Conservation (phyloP, 1,284 basidiomycete species). For the Cryptococcus sp. region DNA sequence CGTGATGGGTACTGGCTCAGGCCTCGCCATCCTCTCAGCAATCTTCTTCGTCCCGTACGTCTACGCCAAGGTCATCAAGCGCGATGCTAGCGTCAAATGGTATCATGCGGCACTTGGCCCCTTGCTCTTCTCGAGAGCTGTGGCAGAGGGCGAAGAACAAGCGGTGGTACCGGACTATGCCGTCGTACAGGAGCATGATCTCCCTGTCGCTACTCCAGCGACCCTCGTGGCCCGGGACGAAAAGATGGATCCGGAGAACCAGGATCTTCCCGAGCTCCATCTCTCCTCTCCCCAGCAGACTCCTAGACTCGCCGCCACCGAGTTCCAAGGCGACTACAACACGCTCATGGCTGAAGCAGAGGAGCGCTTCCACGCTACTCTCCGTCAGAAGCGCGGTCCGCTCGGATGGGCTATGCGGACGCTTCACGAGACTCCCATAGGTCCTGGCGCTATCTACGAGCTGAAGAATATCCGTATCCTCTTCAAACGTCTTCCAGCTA, state of each 20-base stretch:
- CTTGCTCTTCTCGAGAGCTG: constrained; percentile 50
- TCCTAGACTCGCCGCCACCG: constrained; percentile 5
- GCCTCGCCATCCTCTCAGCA: constrained; percentile 47
- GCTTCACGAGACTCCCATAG: constrained; percentile 39
- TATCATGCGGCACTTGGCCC: constrained; percentile 56
- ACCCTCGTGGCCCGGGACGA: constrained; percentile 17
- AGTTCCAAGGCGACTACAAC: constrained; percentile 19
- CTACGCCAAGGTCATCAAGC: constrained; percentile 53
- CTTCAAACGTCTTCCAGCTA: constrained; percentile 37
- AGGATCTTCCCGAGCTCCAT: constrained; percentile 4
- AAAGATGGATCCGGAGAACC: constrained; percentile 9
- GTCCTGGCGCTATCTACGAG: constrained; percentile 41
- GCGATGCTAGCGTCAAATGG: constrained; percentile 52
- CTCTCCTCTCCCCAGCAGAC: constrained; percentile 7
- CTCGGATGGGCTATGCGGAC: constrained; percentile 45
- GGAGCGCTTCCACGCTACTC: constrained; percentile 38
- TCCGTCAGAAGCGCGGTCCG: constrained; percentile 31
- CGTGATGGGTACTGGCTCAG: constrained; percentile 52
- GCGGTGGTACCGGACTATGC: constrained; percentile 46
- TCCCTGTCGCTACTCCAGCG: constrained; percentile 8
- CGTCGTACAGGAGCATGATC: constrained; percentile 46
- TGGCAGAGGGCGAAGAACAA: constrained; percentile 32
- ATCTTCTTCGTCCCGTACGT: constrained; percentile 58
- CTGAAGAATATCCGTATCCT: constrained; percentile 31
- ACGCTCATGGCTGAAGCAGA: constrained; percentile 27